A percentile compares a stretch with the other conserved stretches of the same genome.
Conservation (phyloP, 306 rosid genomes). For the Casuarina equisetifolia region DNA sequence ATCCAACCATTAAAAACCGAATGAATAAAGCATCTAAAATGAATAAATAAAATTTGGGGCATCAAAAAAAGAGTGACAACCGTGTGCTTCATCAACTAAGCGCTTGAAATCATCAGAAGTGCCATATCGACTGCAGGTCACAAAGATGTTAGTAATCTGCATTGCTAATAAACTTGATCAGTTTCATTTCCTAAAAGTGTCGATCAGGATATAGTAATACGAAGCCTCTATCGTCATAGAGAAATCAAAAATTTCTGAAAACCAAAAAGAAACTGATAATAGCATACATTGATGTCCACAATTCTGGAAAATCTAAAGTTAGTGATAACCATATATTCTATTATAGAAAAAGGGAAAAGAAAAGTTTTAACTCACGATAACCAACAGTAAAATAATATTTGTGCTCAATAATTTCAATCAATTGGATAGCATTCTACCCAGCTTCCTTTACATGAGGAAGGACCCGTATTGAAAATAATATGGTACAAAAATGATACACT, state of each 20-base stretch:
- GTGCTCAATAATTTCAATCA: slow-evolving; percentile 87
- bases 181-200: not conserved
- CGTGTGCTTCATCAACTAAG: slow-evolving; percentile 97
- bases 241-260: slow-evolving; percentile 4
- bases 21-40: not conserved
- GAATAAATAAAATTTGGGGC: not conserved
- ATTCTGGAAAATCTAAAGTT: slow-evolving; percentile 18
- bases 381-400: slow-evolving; percentile 97
- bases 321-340: slow-evolving; percentile 6
- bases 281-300: slow-evolving; percentile 11
- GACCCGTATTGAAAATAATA: slow-evolving; percentile 48
- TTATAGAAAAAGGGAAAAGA: slow-evolving; percentile 14
- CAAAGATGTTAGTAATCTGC: slow-evolving; percentile 91
- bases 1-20: slow-evolving; percentile 3
- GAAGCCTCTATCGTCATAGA: slow-evolving; percentile 4
- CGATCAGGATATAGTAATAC: not conserved
- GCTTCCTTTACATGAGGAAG: slow-evolving; percentile 91
- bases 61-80: slow-evolving; percentile 43
- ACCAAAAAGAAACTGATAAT: slow-evolving; percentile 5
- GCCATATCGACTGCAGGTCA: slow-evolving; percentile 91
- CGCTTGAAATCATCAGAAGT: slow-evolving; percentile 97
- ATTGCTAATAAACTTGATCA: slow-evolving; percentile 26
- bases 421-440: slow-evolving; percentile 86
- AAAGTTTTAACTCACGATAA: slow-evolving; percentile 55
- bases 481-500: slow-evolving; percentile 25